Percentiles rank a stretch among this genome's conserved stretches.
These are phyloP conservation scores for Aspergillus sclerotioniger DNA, from an alignment of 495 filamentous ascomycete species.

Conservation along the genomic window DNA sequence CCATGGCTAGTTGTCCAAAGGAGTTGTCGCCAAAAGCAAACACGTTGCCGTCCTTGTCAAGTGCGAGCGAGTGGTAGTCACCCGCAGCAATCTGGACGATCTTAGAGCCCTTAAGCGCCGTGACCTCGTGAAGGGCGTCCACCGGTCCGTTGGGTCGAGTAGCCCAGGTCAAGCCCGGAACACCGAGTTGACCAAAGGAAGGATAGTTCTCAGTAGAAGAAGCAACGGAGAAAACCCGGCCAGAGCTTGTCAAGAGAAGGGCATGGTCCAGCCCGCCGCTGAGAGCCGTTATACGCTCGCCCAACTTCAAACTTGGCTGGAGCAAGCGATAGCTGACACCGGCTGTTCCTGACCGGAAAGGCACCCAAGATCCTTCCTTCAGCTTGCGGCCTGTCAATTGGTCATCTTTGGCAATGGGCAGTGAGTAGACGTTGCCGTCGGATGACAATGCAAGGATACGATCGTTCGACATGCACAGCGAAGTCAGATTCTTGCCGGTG, in stretches of 20 bases:
- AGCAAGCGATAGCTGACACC: slow-evolving; percentile 68
- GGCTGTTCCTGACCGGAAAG: slow-evolving; percentile 63
- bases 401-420: slow-evolving; percentile 72
- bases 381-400: slow-evolving; percentile 63
- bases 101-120: slow-evolving; percentile 58
- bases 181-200: slow-evolving; percentile 77
- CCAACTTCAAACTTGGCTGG: slow-evolving; percentile 65
- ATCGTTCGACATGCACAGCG: slow-evolving; percentile 71
- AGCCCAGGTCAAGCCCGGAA: slow-evolving; percentile 76
- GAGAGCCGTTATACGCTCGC: slow-evolving; percentile 73
- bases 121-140: slow-evolving; percentile 76
- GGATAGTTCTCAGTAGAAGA: slow-evolving; percentile 76
- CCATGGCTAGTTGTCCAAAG: slow-evolving; percentile 79
- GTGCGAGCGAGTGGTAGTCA: slow-evolving; percentile 79
- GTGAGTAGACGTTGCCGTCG: slow-evolving; percentile 78
- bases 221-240: slow-evolving; percentile 83
- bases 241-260: slow-evolving; percentile 78
- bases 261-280: slow-evolving; percentile 79
- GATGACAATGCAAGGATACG: slow-evolving; percentile 77
- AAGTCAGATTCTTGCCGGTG: slow-evolving; percentile 73
- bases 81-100: slow-evolving; percentile 76
- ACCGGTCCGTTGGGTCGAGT: slow-evolving; percentile 75
- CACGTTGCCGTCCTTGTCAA: slow-evolving; percentile 71
- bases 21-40: slow-evolving; percentile 91
- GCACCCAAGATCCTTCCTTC: slow-evolving; percentile 67